phyloP scores from a whole-genome alignment of 2,329 filamentous ascomycete species.

The Chaetothyriales sp. region DNA sequence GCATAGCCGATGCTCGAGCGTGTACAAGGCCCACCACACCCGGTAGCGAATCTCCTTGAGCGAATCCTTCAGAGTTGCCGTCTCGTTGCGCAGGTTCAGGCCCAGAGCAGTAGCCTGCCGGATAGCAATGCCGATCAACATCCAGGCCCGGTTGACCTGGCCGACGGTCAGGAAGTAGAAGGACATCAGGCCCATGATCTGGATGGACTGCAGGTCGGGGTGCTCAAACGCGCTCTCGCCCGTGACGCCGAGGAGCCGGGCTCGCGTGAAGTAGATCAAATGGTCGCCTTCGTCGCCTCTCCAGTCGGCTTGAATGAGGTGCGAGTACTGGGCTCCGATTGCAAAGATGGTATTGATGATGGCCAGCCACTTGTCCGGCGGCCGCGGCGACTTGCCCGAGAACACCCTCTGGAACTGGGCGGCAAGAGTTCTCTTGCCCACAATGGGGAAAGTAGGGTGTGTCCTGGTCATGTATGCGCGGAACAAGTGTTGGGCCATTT shows the following conservation, averaged over 20 bases:
- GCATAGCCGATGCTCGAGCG: conserved; percentile 31
- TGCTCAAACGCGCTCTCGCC: conserved; percentile 30
- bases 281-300: conserved; percentile 30
- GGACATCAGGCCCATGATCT: conserved; percentile 30
- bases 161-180: conserved; percentile 30
- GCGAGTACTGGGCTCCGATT: conserved; percentile 30
- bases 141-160: conserved; percentile 34
- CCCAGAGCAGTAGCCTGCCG: conserved; percentile 31
- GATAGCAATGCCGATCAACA: conserved; percentile 28
- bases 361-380: conserved; percentile 31
- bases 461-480: conserved; percentile 30
- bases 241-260: conserved; percentile 31
- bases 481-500: conserved; percentile 29
- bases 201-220: conserved; percentile 34
- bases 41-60: conserved; percentile 33
- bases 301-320: conserved; percentile 31
- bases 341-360: conserved; percentile 36
- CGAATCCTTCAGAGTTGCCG: conserved; percentile 24
- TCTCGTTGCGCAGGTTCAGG: conserved; percentile 32
- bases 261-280: conserved; percentile 31
- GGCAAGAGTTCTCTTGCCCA: conserved; percentile 28
- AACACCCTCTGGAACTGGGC: conserved; percentile 29
- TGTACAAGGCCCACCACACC: conserved; percentile 34
- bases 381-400: conserved; percentile 15
- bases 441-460: conserved; percentile 33